Base-by-base conservation (phyloP, 1,284 basidiomycete genomes). In the Trichosporon inkin region DNA sequence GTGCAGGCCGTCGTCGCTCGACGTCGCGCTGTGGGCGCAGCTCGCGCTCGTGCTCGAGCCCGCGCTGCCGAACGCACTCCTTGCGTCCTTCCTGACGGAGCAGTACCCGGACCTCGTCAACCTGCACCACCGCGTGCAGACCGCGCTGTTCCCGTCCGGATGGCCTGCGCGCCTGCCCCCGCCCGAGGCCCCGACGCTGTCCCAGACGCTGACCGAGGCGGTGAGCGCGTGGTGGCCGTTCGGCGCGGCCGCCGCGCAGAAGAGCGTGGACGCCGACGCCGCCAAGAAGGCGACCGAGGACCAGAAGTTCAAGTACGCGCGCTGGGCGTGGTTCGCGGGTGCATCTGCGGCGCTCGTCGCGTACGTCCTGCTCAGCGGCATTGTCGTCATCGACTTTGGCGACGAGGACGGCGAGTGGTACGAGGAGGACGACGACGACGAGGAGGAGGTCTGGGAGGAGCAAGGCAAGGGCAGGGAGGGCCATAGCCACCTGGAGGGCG, bases 291-390 rank as follows among this genome's bases (percentile, higher is more conserved):
- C 55, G 37, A 68, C 65, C 51, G 65, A 67, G 58, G 67, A 71
- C 36, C 69, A 66, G 55, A 54, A 58, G 39, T 71, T 76, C 55
- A 60, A 64, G 37, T 64, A 65, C 37, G 73, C 65, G 1, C 67
- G 76, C 37, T 73, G 68, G 67, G 53, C 67, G 20, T 78, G 74
- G 73, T 75, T 71, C 56, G 68, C 68, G 0, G 72, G 70, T 10
- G 71, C 71, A 2, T 68, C 63, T 0, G 58, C 66, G 0, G 67
- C 68, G 1, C 70, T 99, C 34, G 84, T 90, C 6, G 90, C 92
- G 1, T 99, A 99, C 76, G 92, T 90, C 5, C 78, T 93, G 53
- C 81, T 99, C 19, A 99, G 98, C 73, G 84, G 88, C 60, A 94
- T 98, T 22, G 62, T 78, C 3, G 19, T 58, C 37, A 61, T 76